These are phyloP conservation scores for Sporobolus alterniflorus DNA, from an alignment of 202 grass and related monocot species.

Conservation along the genomic window DNA sequence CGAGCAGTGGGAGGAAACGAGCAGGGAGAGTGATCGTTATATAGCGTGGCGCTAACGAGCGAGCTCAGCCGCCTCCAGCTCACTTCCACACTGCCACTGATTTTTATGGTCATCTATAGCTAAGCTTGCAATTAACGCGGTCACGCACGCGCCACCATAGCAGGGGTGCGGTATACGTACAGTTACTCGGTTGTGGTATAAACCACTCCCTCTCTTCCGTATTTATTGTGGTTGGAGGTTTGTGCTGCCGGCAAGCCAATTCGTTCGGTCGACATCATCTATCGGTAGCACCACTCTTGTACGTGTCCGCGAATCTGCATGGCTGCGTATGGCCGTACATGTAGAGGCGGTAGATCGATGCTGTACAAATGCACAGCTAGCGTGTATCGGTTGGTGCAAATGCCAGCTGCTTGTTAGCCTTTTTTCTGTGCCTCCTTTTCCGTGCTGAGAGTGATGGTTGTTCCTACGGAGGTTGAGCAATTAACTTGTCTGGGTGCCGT, in stretches of 20 bases:
- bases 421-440: neutral
- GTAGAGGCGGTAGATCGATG: no score
- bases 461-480: constrained; percentile 27
- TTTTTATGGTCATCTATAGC: constrained; percentile 6
- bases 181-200: neutral
- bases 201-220: no score
- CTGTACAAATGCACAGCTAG: neutral
- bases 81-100: constrained; percentile 6
- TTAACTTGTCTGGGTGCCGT: constrained; percentile 33
- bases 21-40: constrained; percentile 17
- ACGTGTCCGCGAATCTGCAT: neutral
- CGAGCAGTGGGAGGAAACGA: constrained; percentile 33
- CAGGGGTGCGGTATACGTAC: neutral
- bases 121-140: constrained; percentile 8
- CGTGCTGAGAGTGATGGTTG: constrained; percentile 4
- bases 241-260: no score
- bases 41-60: constrained; percentile 41
- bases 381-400: constrained; percentile 39
- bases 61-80: constrained; percentile 17
- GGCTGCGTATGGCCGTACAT: no score
- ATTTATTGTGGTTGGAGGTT: no score
- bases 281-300: neutral
- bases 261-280: no score
- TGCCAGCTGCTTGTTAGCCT: constrained; percentile 1
- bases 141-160: neutral